Percentiles rank a stretch among this genome's conserved stretches.
These are phyloP conservation scores for Vaccinium darrowii DNA, from an alignment of 148 eudicot genomes.

Conservation along the genomic window DNA sequence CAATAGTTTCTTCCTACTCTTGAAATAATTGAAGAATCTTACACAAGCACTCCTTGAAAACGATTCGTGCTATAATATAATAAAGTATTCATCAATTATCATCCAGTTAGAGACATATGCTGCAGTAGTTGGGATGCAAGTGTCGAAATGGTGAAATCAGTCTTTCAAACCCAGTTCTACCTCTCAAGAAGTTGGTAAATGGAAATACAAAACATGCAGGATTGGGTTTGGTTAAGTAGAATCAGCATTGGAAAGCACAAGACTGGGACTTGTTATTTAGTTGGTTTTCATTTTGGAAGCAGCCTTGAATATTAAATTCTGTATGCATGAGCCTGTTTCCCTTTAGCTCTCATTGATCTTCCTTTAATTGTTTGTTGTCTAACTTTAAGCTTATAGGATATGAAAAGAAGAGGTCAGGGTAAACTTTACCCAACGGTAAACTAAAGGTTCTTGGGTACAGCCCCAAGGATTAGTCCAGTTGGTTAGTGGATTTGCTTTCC, in stretches of 20 bases:
- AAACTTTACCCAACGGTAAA: conserved; percentile 11
- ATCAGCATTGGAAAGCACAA: neutral
- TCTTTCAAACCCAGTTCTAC: conserved; percentile 7
- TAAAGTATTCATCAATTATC: conserved; percentile 8
- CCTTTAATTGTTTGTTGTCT: conserved; percentile 1
- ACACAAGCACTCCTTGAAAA: neutral
- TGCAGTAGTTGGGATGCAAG: conserved; percentile 13
- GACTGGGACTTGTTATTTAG: neutral
- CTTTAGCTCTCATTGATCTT: neutral
- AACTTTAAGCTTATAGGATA: neutral
- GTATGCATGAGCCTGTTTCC: neutral
- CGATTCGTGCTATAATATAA: neutral
- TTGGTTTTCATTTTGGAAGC: neutral
- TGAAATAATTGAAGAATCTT: neutral
- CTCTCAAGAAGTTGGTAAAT: neutral
- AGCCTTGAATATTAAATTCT: neutral
- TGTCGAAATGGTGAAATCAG: neutral
- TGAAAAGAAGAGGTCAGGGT: conserved; percentile 14
- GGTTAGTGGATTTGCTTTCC: too few species aligned
- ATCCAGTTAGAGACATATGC: neutral
- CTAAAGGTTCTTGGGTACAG: neutral
- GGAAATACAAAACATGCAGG: neutral
- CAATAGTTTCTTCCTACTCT: neutral
- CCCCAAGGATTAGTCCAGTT: too few species aligned
- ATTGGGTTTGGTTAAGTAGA: neutral